These are phyloP conservation scores for Cladosporium sp. DNA, from an alignment of 2,329 filamentous ascomycete genomes.

Conservation along the genomic window DNA sequence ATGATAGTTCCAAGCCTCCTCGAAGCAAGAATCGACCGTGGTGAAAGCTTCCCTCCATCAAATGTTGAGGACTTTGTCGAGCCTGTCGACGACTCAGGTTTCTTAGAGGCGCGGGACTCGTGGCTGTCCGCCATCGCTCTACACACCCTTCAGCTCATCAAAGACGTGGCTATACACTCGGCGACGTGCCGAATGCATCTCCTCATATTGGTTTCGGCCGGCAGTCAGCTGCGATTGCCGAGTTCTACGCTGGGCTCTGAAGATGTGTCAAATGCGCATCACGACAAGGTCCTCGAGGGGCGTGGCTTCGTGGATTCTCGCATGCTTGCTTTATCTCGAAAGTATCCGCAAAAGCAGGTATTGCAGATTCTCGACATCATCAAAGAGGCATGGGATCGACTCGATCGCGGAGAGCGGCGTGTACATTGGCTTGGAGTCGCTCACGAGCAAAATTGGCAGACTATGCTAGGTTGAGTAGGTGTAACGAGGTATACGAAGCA, in stretches of 20 bases:
- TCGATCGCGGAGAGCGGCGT: slow-evolving; percentile 45
- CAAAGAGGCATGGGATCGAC: slow-evolving; percentile 49
- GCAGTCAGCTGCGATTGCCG: slow-evolving; percentile 48
- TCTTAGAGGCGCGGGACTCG: slow-evolving; percentile 26
- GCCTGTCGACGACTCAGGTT: slow-evolving; percentile 15
- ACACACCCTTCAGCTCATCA: slow-evolving; percentile 47
- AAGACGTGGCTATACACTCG: slow-evolving; percentile 49
- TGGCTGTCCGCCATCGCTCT: slow-evolving; percentile 51
- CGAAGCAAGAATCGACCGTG: not conserved
- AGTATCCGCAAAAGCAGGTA: slow-evolving; percentile 51
- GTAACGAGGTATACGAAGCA: too few relatives aligned
- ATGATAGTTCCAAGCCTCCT: slow-evolving; percentile 46
- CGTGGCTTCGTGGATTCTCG: slow-evolving; percentile 48
- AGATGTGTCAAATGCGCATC: slow-evolving; percentile 38
- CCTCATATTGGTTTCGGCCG: slow-evolving; percentile 48
- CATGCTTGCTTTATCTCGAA: slow-evolving; percentile 42
- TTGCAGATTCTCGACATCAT: slow-evolving; percentile 48
- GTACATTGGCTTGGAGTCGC: slow-evolving; percentile 56
- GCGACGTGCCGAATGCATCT: slow-evolving; percentile 53
- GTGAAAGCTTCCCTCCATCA: slow-evolving; percentile 16
- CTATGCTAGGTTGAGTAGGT: slow-evolving; percentile 44
- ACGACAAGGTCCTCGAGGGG: slow-evolving; percentile 29
- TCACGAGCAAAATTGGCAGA: slow-evolving; percentile 55
- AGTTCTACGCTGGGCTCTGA: slow-evolving; percentile 35
- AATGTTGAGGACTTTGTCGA: slow-evolving; percentile 19